Base-by-base conservation (phyloP, 2,329 filamentous ascomycete genomes). In the Penicillium verrucosum region DNA sequence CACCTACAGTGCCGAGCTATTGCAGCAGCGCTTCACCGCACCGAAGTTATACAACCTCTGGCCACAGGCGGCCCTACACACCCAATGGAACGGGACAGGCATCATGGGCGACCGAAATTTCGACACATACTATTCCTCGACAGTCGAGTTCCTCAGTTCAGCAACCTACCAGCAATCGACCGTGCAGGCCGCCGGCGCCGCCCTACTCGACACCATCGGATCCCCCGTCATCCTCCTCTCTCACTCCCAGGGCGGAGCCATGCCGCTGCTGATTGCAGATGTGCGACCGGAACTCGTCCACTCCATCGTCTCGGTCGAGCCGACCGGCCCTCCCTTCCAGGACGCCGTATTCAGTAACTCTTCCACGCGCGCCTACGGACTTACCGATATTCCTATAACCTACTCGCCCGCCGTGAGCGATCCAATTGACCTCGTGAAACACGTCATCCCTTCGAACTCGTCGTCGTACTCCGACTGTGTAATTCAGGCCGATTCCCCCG, bases 301-400 rank as follows among this genome's bases (percentile, higher is more conserved):
- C 29, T 78, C 70, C 1, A 75, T 83, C 23, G 68, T 85, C 2
- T 74, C 76, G 1, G 58, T 85, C 11, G 82, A 85, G 60, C 81
- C 82, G 0, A 67, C 72, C 6, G 82, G 81, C 0, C 81, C 81
- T 9, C 81, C 81, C 0, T 83, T 80, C 61, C 69, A 62, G 27
- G 76, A 81, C 14, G 71, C 70, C 10, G 66, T 75, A 30, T 73
- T 78, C 36, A 72, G 68, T n/a, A 72, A 65, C 23, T 64, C 61
- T 0, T 58, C 72, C 1, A 67, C 71, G 3, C 68, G 75, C 2
- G 62, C 71, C 0, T 84, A 74, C 64, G 82, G 81, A 1, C 59
- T 84, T 6, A 76, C 80, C 6, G 74, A 80, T 43, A 74, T 80
- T n/a, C 77, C 80, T 0, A 57, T 85, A 16, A 76, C 74, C 0